A percentile compares a stretch with the other conserved stretches of the same genome.
These are phyloP conservation scores for Carex littledalei DNA, from an alignment of 176 grass and related monocot species.

Conservation along the genomic window DNA sequence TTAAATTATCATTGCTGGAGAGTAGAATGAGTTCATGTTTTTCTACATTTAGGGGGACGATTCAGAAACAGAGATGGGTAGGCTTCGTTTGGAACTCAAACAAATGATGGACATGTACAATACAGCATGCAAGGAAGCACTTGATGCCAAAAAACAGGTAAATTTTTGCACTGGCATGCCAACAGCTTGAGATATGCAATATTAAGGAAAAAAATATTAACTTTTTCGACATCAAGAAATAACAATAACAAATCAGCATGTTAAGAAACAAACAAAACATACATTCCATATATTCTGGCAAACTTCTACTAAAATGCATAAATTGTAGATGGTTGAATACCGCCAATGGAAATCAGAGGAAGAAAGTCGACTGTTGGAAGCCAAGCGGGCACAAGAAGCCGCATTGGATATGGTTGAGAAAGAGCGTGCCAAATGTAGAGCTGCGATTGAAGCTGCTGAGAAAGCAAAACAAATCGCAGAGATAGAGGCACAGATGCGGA, in stretches of 20 bases:
- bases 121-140: conserved; percentile 39
- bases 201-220: background rate
- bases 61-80: conserved; percentile 36
- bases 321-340: conserved; percentile 28
- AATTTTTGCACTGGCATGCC: background rate
- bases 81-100: conserved; percentile 36
- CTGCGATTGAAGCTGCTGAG: conserved; percentile 35
- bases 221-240: background rate
- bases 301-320: background rate
- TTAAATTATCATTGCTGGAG: background rate
- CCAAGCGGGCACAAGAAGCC: conserved; percentile 26
- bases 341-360: conserved; percentile 33
- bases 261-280: background rate
- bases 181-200: background rate
- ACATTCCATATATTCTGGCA: background rate
- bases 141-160: conserved; percentile 36
- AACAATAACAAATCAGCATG: background rate
- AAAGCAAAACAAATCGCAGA: conserved; percentile 28
- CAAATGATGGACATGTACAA: conserved; percentile 46
- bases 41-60: conserved; percentile 21
- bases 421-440: conserved; percentile 30
- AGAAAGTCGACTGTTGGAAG: conserved; percentile 9
- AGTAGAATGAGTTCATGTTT: background rate
- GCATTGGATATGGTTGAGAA: conserved; percentile 27
- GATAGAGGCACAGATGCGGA: conserved; percentile 29